Evolutionary conservation across 495 filamentous ascomycete genomes (phyloP).

Genomic region (Immersiella caudata): DNA sequence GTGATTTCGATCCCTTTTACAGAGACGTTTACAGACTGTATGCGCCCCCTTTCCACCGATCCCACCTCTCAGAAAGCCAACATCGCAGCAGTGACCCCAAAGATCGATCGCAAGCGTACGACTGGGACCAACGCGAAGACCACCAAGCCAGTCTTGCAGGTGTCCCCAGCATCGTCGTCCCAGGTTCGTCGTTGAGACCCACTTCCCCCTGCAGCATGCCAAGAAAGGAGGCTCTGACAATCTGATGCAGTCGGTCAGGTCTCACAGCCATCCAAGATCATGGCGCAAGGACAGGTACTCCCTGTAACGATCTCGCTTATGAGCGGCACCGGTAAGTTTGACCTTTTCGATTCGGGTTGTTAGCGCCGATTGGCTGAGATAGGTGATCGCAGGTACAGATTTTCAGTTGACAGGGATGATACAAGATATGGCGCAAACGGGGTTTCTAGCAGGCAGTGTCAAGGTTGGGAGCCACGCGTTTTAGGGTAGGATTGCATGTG

Average conservation of each 20-base stretch:
- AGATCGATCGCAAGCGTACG: neutral
- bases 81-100: neutral
- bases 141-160: constrained; percentile 8
- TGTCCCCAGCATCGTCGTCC: constrained; percentile 2
- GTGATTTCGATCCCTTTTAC: constrained; percentile 1
- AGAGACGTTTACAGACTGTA: neutral
- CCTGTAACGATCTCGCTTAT: constrained; percentile 5
- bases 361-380: neutral
- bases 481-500: too few species aligned
- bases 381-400: neutral
- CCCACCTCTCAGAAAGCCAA: neutral
- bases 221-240: neutral
- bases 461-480: too few species aligned
- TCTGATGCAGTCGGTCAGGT: neutral
- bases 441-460: too few species aligned
- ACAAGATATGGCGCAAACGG: neutral
- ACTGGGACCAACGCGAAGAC: constrained; percentile 4
- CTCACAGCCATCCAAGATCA: constrained; percentile 4
- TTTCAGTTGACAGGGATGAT: constrained; percentile 1
- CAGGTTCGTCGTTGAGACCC: neutral
- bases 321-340: constrained; percentile 4
- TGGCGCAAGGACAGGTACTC: neutral
- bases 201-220: too few species aligned
- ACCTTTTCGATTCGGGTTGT: neutral
- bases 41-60: neutral